phyloP scores from a whole-genome alignment of 2,329 filamentous ascomycete genomes.

The Fusarium sp. region DNA sequence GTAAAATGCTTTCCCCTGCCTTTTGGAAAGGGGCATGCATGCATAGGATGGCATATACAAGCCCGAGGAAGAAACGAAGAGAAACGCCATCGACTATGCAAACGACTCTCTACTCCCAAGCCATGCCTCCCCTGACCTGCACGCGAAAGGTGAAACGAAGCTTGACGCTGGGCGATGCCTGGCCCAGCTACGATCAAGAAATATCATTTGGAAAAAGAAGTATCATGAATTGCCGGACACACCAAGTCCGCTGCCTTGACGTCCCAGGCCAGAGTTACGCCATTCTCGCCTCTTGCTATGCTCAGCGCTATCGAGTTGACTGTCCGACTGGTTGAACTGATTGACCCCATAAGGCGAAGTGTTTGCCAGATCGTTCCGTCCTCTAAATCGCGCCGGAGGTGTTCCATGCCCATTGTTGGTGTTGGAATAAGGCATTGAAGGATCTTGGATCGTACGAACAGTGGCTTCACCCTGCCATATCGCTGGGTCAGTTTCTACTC shows the following conservation, averaged over 20 bases:
- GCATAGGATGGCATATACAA: conserved; percentile 25
- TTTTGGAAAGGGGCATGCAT: conserved; percentile 27
- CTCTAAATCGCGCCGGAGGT: conserved; percentile 64
- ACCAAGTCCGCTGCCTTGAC: conserved; percentile 64
- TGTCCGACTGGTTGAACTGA: conserved; percentile 62
- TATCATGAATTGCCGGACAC: conserved; percentile 61
- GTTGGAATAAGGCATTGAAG: conserved; percentile 56
- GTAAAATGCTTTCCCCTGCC: conserved; percentile 37
- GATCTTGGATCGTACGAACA: conserved; percentile 80
- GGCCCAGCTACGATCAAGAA: conserved; percentile 36
- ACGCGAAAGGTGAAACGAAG: conserved; percentile 40
- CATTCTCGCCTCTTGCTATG: conserved; percentile 66
- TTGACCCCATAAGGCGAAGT: conserved; percentile 60
- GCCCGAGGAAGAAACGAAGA: conserved; percentile 42
- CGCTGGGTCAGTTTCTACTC: conserved; percentile 89
- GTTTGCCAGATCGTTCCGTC: conserved; percentile 59
- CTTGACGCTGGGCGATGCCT: conserved; percentile 24
- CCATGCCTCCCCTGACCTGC: conserved; percentile 48
- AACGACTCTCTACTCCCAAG: conserved; percentile 53
- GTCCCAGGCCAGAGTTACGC: conserved; percentile 69
- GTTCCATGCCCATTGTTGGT: conserved; percentile 59
- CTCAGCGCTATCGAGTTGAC: conserved; percentile 56
- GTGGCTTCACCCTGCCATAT: conserved; percentile 87
- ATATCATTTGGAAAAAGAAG: conserved; percentile 33
- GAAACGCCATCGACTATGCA: conserved; percentile 58